Evolutionary conservation across 768 basidiomycete species (phyloP).

Genomic region (Gelatoporia subvermispora): DNA sequence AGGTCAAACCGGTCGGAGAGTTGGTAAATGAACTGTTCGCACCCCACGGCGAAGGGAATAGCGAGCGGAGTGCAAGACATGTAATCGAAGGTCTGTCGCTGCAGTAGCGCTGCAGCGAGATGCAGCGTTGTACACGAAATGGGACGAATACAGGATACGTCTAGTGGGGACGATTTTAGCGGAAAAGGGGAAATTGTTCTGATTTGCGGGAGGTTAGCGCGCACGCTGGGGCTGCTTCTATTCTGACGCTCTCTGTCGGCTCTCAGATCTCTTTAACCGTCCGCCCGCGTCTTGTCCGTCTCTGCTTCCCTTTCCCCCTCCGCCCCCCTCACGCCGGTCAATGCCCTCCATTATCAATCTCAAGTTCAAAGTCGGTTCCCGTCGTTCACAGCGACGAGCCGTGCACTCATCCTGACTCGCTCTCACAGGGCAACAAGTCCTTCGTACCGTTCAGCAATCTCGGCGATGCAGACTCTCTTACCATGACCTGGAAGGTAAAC

Average conservation of each 20-base stretch:
- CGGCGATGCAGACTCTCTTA: conserved; percentile 76
- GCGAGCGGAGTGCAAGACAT: too few relatives aligned
- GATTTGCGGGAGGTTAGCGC: neutral
- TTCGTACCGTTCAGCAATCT: conserved; percentile 91
- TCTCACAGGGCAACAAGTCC: conserved; percentile 79
- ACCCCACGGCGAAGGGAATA: neutral
- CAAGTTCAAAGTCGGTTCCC: conserved; percentile 66
- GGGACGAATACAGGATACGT: neutral
- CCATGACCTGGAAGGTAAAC: conserved; percentile 84
- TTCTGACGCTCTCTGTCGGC: conserved; percentile 7
- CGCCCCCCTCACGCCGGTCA: conserved; percentile 18
- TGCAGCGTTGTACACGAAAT: neutral
- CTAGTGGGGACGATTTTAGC: neutral
- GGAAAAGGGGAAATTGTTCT: neutral
- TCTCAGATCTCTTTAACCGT: conserved; percentile 13
- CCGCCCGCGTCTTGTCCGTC: neutral
- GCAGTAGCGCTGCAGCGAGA: neutral
- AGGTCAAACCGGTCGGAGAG: too few relatives aligned
- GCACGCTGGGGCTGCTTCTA: neutral
- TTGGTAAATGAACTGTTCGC: neutral
- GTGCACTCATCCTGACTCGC: conserved; percentile 13
- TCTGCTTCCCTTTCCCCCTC: conserved; percentile 4
- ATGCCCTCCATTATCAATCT: conserved; percentile 84
- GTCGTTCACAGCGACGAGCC: conserved; percentile 1
- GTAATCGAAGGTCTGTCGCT: neutral